Evolutionary conservation across 1,139 yeast species (phyloP), one percentile per base, ranked within the genome.

Genomic region (Blastobotrys raffinosifermentans): DNA sequence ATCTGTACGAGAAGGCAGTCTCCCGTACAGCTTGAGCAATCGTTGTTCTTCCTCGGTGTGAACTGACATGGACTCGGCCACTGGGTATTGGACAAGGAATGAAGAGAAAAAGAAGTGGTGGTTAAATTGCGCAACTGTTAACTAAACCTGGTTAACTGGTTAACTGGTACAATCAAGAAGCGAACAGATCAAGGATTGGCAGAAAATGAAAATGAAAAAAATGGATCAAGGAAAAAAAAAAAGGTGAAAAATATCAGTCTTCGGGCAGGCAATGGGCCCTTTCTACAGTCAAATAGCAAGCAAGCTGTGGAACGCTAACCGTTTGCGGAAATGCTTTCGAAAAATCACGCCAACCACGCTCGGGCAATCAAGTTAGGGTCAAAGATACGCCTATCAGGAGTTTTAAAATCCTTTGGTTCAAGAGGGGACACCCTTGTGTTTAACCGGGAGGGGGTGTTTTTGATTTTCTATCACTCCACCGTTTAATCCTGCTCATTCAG

Each of bases 1-100:
- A 50, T 89, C 96, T 42, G 83, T 82, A 38, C 82, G 80, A 29
- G 91, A 75, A 29, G 98, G 98, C 41, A 89, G 67, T 56, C 80
- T 81, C 19, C 96, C 97, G 59, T 89, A 87, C 67, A 87, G 65
- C 55, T 75, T 80, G 63, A 79, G 78, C 23, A 89, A 50, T 35
- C 64, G 54, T 36, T 61, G 60, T 41, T 66, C 68, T 31, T 61
- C 66, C n/a, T 10, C 15, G 6, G 10, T 26, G 4, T 26, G 30
- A 8, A 20, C 9, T 20, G 23, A 20, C 9, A 20, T 20, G n/a
- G 8, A 20, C 9, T 20, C 9, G n/a, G 8, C 23, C 8, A 20
- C 9, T 8, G 9, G n/a, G 23, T 8, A 20, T 20, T 20, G 23
- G n/a, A n/a, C 9, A 20, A n/a, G 23, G n/a, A n/a, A n/a, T n/a